Base-by-base conservation (phyloP, 805 yeast species). In the Starmerella potacharoeniae region DNA sequence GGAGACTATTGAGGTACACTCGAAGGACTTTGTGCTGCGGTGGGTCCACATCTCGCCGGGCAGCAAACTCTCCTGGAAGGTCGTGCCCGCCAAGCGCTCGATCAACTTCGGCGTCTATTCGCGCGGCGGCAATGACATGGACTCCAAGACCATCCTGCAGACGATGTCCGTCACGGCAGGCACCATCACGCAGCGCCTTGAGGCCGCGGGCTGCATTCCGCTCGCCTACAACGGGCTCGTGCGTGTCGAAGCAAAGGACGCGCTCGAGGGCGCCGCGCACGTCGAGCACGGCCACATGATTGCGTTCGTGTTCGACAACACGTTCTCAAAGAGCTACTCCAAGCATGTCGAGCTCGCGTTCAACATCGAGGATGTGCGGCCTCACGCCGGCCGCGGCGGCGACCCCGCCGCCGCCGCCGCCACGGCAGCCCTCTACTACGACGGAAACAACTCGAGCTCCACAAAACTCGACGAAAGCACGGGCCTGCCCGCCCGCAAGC, bases 1-100 rank as follows among this genome's bases (percentile, higher is more conserved):
- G 96, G 97, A 91, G 69, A 82, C 89, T 2, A 77, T 93, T 49
- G 97, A 91, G 69, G 81, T 93, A 29, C 95, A 90, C 63, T 82
- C 95, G 50, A 85, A 87, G 68, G 84, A 93, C 55, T 91, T 86
- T 65, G 80, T 89, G 58, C 86, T 90, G 64, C 87, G 91, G 63
- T 93, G 97, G 97, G 81, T 90, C 53, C 78, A 81, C 58, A 85
- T 86, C 6, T 84, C 86, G 0, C 84, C 80, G 41, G 77, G 81
- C 56, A 77, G 83, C 34, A 68, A 75, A 17, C 77, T 91, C 45
- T 78, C 78, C 58, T 91, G 93, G 85, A 90, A 84, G 65, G 76
- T 89, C 52, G 83, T 82, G 63, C 97, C 97, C 1, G 68, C 83
- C 58, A 83, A 82, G 65, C 77, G 79, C 61, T 78, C 86, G 14